Conservation (phyloP, 495 filamentous ascomycete genomes). For the Corynascus novoguineensis region DNA sequence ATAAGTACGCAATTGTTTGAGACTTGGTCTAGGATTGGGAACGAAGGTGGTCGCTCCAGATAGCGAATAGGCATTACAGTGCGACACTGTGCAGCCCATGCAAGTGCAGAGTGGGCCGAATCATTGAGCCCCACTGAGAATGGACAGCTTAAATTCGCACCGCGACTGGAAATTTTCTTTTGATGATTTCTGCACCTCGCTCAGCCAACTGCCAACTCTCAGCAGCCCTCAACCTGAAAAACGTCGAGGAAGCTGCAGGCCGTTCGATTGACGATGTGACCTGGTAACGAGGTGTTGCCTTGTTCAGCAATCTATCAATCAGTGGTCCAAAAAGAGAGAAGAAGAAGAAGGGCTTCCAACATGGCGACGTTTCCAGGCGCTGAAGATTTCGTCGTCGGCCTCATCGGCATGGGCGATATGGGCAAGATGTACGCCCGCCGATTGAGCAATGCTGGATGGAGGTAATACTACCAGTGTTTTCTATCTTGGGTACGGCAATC, state of each 20-base stretch:
- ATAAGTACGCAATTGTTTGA: too few species aligned
- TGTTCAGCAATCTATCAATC: constrained; percentile 2
- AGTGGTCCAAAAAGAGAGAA: constrained; percentile 1
- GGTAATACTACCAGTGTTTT: constrained; percentile 51
- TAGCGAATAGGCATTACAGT: not conserved
- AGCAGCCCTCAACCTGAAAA: not conserved
- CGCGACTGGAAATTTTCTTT: constrained; percentile 5
- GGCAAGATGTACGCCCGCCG: constrained; percentile 96
- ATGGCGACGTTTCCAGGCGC: constrained; percentile 34
- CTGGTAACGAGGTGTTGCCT: constrained; percentile 7
- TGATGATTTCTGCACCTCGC: constrained; percentile 3
- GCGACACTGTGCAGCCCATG: not conserved
- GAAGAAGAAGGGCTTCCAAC: constrained; percentile 22
- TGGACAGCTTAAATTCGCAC: constrained; percentile 1
- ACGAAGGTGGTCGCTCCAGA: not conserved
- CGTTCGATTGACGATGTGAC: constrained; percentile 9
- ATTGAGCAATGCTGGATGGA: constrained; percentile 89
- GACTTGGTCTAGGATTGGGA: too few species aligned
- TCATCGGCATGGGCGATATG: constrained; percentile 99
- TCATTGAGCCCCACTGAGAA: not conserved
- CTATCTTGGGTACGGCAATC: not conserved
- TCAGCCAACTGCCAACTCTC: not conserved
- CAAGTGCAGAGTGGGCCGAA: not conserved
- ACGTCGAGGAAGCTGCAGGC: constrained; percentile 5
- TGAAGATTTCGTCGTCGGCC: constrained; percentile 69